These are phyloP conservation scores for Ceratocystis eucalypticola DNA, from an alignment of 2,329 filamentous ascomycete species.

Conservation along the genomic window DNA sequence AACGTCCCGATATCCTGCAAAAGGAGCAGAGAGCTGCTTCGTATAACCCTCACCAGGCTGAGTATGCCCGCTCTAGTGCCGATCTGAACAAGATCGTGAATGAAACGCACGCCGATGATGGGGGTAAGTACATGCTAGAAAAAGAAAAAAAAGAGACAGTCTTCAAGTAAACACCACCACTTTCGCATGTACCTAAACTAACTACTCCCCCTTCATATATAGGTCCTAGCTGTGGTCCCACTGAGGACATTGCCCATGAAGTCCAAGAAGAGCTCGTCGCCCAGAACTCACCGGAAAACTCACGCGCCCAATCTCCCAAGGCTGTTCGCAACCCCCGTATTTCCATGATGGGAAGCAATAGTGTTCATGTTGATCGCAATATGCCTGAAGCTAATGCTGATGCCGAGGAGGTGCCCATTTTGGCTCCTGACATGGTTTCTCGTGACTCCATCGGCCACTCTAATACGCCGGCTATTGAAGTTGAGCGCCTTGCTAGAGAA, in stretches of 20 bases:
- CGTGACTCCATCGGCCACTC: constrained; percentile 50
- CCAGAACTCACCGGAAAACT: constrained; percentile 51
- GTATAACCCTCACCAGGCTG: constrained; percentile 40
- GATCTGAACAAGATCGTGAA: constrained; percentile 83
- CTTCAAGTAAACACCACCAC: neutral
- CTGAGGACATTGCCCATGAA: constrained; percentile 80
- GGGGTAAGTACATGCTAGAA: constrained; percentile 8
- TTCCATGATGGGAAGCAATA: constrained; percentile 35
- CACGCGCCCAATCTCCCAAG: constrained; percentile 25
- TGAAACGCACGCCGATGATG: constrained; percentile 35
- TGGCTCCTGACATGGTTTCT: constrained; percentile 75
- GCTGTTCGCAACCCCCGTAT: constrained; percentile 22
- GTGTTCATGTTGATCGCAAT: constrained; percentile 66
- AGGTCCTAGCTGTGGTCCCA: constrained; percentile 44
- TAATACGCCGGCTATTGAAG: constrained; percentile 67
- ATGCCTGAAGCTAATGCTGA: neutral
- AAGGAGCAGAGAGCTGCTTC: constrained; percentile 55
- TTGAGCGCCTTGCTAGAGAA: constrained; percentile 48
- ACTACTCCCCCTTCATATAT: constrained; percentile 18
- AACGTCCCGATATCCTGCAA: constrained; percentile 68
- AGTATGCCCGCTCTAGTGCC: constrained; percentile 78
- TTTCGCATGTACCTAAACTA: neutral
- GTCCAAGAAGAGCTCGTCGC: constrained; percentile 74
- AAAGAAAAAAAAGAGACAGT: neutral
- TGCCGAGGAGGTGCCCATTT: constrained; percentile 58